Evolutionary conservation across 2,329 filamentous ascomycete genomes (phyloP), one percentile per base, ranked within the genome.

Genomic region (Fusarium tanahbumbuense): DNA sequence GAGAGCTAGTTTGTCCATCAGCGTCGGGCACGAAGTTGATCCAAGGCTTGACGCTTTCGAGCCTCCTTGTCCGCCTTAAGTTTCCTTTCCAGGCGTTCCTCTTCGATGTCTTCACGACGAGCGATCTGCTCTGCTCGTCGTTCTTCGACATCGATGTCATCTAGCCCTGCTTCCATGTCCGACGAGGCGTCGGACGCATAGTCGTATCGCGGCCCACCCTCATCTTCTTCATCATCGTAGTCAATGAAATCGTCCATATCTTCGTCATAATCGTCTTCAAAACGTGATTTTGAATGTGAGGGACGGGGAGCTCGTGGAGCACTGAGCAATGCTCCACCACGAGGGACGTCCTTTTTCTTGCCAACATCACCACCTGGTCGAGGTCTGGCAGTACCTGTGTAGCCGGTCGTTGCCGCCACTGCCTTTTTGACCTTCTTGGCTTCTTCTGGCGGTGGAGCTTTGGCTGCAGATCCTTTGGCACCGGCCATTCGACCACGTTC

Each of bases 141-240:
- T 77, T 95, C 92, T 77, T 95, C 92, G 37, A 86, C 82, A 65
- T 93, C 91, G 55, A 94, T 87, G 72, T 94, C 92, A 64, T 90
- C 90, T 40, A 91, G 78, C 34, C 91, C 91, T 4, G 91, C 92
- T 78, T 94, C 92, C 91, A 94, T 94, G 73, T 93, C 92, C 8
- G 91, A 93, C 8, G 90, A 92, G 8, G 78, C 88, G 57, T 91
- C 91, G 1, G 88, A 90, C 5, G 83, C 86, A 68, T 92, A 91
- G 49, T 83, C 84, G 65, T 87, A 85, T 8, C 81, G 79, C 32
- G 79, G 81, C 10, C 81, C 78, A 15, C 70, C 78, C 4, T 77
- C 79, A 1, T 85, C 83, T 8, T 87, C 86, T 0, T 88, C 87
- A 15, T 88, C 87, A 45, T 89, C 86, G 62, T 88, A 88, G 44